Evolutionary conservation across 805 yeast genomes (phyloP), one percentile per base, ranked within the genome.

Genomic region (Cyberlindnera euphorbiae): DNA sequence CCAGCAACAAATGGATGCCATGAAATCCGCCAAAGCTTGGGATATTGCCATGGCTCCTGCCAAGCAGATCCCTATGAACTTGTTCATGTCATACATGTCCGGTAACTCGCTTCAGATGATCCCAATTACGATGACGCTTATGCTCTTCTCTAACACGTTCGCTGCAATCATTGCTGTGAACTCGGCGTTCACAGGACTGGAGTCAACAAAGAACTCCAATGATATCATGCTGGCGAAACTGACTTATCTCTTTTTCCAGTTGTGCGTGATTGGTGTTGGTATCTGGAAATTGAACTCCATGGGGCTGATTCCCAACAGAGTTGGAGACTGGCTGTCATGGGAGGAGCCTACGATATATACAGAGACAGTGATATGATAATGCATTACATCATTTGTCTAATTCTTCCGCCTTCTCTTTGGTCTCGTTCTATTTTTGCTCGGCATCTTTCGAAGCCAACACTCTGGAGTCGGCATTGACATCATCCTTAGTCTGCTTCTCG

Each of bases 311-410:
- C 98, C 98, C 16, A 85, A 82, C 49, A 81, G 78, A 25, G 71
- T 71, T 30, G 81, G 95, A 46, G 98, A 90, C 56, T 93, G 97
- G 97, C 63, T 90, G 13, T 78, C 87, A 6, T 89, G 95, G 89
- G 94, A 88, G 54, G 50, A 47, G 3, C 63, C 68, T 6, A 47
- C 66, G 4, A 41, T 35, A 4, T 50, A 47, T 28, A 9, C 36
- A 11, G 45, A 50, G 21, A 41, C 28, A 13, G 38, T 36, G 17
- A 23, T 40, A 8, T 33, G 21, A 21, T 28, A 8, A n/a, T 12
- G 22, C 11, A 8, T n/a, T n/a, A n/a, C n/a, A n/a, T n/a, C n/a
- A n/a, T n/a, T n/a, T n/a, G n/a, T n/a, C n/a, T n/a, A n/a, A n/a
- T n/a, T 17, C 18, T 17, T 15, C 30, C 7, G 31, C 10, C 23